Base-by-base conservation (phyloP, 495 filamentous ascomycete species). In the Neurospora sp. region DNA sequence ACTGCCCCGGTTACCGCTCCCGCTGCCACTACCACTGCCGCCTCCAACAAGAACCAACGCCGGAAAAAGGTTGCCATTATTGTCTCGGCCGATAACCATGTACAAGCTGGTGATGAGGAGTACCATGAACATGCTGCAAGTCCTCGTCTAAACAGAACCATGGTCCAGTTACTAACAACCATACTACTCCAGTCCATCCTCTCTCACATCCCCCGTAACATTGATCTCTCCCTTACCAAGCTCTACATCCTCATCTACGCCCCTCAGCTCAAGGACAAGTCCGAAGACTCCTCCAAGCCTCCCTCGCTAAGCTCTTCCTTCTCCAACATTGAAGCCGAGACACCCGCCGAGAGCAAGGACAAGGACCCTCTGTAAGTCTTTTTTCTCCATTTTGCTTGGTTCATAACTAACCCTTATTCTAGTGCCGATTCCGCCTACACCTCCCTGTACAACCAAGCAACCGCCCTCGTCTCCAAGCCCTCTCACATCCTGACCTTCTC, bases 221-320 rank as follows among this genome's bases (percentile, higher is more conserved):
- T 89, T 70, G 88, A 96, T 75, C 83, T 87, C 72, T 87, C 88
- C 68, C 89, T 85, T 37, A 87, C 89, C 65, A 90, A 91, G 75
- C 85, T 97, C 40, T 96, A 97, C 74, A 85, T 97, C 69, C 86
- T 98, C 72, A 96, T 98, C 78, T 96, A 97, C 78, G 89, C 92
- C 14, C 94, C 94, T 0, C 87, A 86, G 39, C 84, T 96, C 72
- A 93, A 92, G 81, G 90, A 92, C 73, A 79, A 83, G 20, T 79
- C 53, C 53, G 53, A 85, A 46, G 86, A 83, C 68, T 83, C 39
- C 80, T 84, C 69, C 83, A 61, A 85, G 69, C 85, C 88, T 44
- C 78, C 84, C 40, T 96, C 93, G 16, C 83, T 94, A 71, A 89
- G 91, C 73, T 96, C 94, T 10, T 96, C 94, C 0, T 97, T 93